A percentile compares a stretch with the other conserved stretches of the same genome.
These are phyloP conservation scores for Gracilaria gracilis DNA, from an alignment of 23 red algal genomes.

Conservation along the genomic window DNA sequence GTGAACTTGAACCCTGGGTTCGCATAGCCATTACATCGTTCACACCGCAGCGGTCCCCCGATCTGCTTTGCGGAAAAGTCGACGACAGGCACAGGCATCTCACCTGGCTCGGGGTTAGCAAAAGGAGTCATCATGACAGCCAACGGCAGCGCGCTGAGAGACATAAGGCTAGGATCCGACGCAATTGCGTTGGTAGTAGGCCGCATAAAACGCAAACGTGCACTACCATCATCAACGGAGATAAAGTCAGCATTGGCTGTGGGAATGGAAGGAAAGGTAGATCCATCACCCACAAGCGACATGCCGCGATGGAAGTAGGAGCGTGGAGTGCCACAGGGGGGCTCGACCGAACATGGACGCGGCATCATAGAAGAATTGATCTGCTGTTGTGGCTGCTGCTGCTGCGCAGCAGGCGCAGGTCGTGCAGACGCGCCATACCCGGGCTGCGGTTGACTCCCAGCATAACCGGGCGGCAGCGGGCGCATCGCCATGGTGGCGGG, in stretches of 20 bases:
- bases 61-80: slow-evolving; percentile 58
- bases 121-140: slow-evolving; percentile 80
- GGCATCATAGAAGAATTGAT: slow-evolving; percentile 69
- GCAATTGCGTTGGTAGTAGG: slow-evolving; percentile 65
- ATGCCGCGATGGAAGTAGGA: slow-evolving; percentile 39
- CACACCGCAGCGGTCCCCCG: slow-evolving; percentile 90
- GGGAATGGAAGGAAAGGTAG: slow-evolving; percentile 34
- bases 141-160: slow-evolving; percentile 67
- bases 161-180: slow-evolving; percentile 57
- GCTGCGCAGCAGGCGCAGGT: background rate
- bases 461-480: slow-evolving; percentile 11
- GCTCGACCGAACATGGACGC: slow-evolving; percentile 60
- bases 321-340: slow-evolving; percentile 61
- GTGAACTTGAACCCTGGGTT: slow-evolving; percentile 94
- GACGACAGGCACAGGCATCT: slow-evolving; percentile 62
- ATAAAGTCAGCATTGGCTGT: slow-evolving; percentile 66
- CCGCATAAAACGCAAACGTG: slow-evolving; percentile 69
- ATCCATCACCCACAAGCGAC: slow-evolving; percentile 23
- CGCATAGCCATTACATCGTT: slow-evolving; percentile 91
- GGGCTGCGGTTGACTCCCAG: slow-evolving; percentile 33
- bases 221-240: slow-evolving; percentile 69
- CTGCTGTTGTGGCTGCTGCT: slow-evolving; percentile 47
- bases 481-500: slow-evolving; percentile 6
- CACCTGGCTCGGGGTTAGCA: slow-evolving; percentile 60
- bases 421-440: background rate